Evolutionary conservation across 2,329 filamentous ascomycete species (phyloP), one percentile per base, ranked within the genome.

Genomic region (Endoconidiophora laricicola): DNA sequence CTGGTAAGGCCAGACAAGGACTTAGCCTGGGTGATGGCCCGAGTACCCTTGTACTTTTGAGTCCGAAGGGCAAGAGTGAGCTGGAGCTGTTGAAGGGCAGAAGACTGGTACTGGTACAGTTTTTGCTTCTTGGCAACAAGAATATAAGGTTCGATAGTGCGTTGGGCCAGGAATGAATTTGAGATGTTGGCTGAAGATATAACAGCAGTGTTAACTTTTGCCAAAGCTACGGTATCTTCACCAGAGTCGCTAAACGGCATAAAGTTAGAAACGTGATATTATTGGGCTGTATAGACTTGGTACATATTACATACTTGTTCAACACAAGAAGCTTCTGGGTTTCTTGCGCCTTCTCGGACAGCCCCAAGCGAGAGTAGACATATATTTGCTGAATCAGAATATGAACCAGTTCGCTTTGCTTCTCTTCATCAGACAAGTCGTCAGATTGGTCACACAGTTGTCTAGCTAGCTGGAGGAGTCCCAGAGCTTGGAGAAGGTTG

Each of bases 311-410:
- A 62, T 66, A 85, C 80, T 75, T 72, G 46, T 71, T 65, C 51
- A 73, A 64, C n/a, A 71, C 71, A 26, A 87, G 67, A n/a, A 71
- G 72, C 48, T 71, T 72, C 46, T 78, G 76, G 33, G 87, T 60
- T 41, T 73, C 69, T 45, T 73, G 69, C 0, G 83, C 83, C 56
- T 87, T 80, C 23, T 77, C 71, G 14, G 69, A 59, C 57, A 80
- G 80, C 16, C 82, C 83, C 54, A 83, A 62, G 55, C 74, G 77
- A 2, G 74, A 73, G 52, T 83, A 71, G 1, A 86, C 80, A 57
- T 82, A 88, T 23, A 83, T 73, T 58, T 86, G 80, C 63, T 91
- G 86, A 22, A 85, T 74, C 29, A 79, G 69, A 52, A 93, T 87
- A 7, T 85, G 82, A 26, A 84, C 67, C 55, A 87, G 65, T 63